A percentile compares a stretch with the other conserved stretches of the same genome.
These are phyloP conservation scores for Filosporella fistucella DNA, from an alignment of 495 filamentous ascomycete species.

Conservation along the genomic window DNA sequence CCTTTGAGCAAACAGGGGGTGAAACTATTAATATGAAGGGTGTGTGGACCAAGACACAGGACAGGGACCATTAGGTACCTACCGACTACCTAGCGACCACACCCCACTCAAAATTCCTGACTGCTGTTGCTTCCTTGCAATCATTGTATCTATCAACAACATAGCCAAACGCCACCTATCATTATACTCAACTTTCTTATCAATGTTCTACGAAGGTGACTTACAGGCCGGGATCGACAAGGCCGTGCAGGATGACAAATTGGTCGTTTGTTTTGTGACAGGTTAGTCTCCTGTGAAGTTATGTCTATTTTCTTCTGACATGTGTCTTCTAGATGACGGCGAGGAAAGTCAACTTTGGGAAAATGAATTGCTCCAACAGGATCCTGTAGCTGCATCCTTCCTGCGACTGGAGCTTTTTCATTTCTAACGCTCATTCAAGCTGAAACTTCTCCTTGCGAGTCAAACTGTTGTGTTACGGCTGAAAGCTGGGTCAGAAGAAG, in stretches of 20 bases:
- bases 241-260: conserved; percentile 62
- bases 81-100: too few relatives aligned
- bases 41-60: too few relatives aligned
- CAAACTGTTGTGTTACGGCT: conserved; percentile 66
- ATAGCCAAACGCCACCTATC: conserved; percentile 1
- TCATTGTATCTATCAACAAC: too few relatives aligned
- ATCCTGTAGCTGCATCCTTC: too few relatives aligned
- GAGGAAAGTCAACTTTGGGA: conserved; percentile 72
- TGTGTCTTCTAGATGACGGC: conserved; percentile 49
- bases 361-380: conserved; percentile 60
- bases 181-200: conserved; percentile 11
- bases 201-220: conserved; percentile 75
- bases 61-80: too few relatives aligned
- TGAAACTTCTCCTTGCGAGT: conserved; percentile 43
- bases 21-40: too few relatives aligned
- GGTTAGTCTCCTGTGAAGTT: conserved; percentile 27
- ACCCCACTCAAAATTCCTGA: too few relatives aligned
- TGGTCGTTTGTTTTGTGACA: conserved; percentile 65
- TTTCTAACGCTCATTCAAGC: too few relatives aligned
- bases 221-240: conserved; percentile 72
- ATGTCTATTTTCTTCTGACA: not conserved
- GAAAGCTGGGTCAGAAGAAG: conserved; percentile 67
- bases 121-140: too few relatives aligned
- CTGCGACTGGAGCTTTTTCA: too few relatives aligned
- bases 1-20: too few relatives aligned